Percentiles rank a stretch among this genome's conserved stretches.
Evolutionary conservation across 257 asterid species (phyloP).

Genomic region (Thymus mandschuricus): DNA sequence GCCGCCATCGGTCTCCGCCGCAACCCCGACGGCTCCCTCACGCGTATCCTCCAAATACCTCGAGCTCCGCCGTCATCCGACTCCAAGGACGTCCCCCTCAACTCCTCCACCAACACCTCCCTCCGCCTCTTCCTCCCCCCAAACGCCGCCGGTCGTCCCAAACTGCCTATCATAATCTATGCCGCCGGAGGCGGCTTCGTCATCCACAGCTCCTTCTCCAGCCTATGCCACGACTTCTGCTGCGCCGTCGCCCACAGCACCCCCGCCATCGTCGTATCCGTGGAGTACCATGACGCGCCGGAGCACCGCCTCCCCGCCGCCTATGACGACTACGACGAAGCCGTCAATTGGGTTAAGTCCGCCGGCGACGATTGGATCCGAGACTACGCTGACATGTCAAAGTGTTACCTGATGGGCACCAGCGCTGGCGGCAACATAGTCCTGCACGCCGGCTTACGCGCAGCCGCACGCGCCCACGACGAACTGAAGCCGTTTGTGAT

Average conservation of each 20-base stretch:
- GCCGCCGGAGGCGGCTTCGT: slow-evolving; percentile 62
- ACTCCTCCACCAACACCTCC: neutral
- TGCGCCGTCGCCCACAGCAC: slow-evolving; percentile 1
- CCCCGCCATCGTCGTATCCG: slow-evolving; percentile 53
- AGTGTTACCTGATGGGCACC: slow-evolving; percentile 51
- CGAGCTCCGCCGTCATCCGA: neutral
- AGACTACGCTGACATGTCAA: slow-evolving; percentile 49
- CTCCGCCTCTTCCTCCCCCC: slow-evolving; percentile 25
- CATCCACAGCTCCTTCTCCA: slow-evolving; percentile 13
- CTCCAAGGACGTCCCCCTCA: slow-evolving; percentile 16
- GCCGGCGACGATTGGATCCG: slow-evolving; percentile 46
- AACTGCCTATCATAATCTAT: slow-evolving; percentile 47
- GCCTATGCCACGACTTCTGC: slow-evolving; percentile 29
- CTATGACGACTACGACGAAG: slow-evolving; percentile 42
- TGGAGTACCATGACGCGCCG: slow-evolving; percentile 60
- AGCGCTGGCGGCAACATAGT: slow-evolving; percentile 61
- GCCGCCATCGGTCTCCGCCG: neutral
- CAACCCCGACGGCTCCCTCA: slow-evolving; percentile 20
- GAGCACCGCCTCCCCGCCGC: slow-evolving; percentile 42
- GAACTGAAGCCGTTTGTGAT: slow-evolving; percentile 46
- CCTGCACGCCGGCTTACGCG: slow-evolving; percentile 46
- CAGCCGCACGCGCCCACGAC: slow-evolving; percentile 12
- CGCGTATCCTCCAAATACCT: neutral
- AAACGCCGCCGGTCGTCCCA: neutral
- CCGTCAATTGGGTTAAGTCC: slow-evolving; percentile 42